Evolutionary conservation across 768 basidiomycete genomes (phyloP).

Genomic region (Gelatoporia subvermispora): DNA sequence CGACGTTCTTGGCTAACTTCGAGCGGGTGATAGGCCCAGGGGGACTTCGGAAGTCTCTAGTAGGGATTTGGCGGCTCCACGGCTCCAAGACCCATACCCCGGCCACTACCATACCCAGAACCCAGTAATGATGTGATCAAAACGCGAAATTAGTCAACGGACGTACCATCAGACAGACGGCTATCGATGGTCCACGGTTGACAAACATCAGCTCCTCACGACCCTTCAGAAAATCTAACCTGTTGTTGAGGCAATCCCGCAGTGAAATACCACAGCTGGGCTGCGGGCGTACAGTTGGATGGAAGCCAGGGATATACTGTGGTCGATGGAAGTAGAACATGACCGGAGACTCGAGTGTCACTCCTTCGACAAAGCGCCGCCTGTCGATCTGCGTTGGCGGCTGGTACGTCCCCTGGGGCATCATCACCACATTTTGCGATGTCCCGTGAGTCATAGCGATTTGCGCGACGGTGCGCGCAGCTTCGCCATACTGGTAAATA

Average conservation of each 20-base stretch:
- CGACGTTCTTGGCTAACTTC: slow-evolving; percentile 76
- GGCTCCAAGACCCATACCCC: slow-evolving; percentile 71
- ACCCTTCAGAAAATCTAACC: slow-evolving; percentile 46
- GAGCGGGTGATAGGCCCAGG: slow-evolving; percentile 72
- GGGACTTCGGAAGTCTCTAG: slow-evolving; percentile 74
- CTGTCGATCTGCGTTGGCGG: slow-evolving; percentile 75
- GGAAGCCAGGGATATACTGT: too few species aligned
- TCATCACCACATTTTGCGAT: slow-evolving; percentile 24
- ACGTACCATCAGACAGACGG: slow-evolving; percentile 69
- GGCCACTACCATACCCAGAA: too few species aligned
- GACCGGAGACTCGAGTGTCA: slow-evolving; percentile 57
- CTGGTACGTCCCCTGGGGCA: slow-evolving; percentile 69
- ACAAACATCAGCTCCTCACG: slow-evolving; percentile 67
- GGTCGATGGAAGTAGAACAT: slow-evolving; percentile 49
- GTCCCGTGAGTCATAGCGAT: slow-evolving; percentile 7
- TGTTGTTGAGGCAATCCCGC: slow-evolving; percentile 57
- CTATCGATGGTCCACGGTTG: slow-evolving; percentile 73
- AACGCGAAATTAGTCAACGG: slow-evolving; percentile 5
- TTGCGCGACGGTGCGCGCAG: slow-evolving; percentile 8
- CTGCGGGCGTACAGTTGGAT: too few species aligned
- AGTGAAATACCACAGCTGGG: slow-evolving; percentile 57
- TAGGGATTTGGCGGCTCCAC: slow-evolving; percentile 82
- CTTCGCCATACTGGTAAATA: too few species aligned
- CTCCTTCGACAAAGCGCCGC: slow-evolving; percentile 71
- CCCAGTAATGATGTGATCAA: too few species aligned